These are phyloP conservation scores for Lablab purpureus DNA, from an alignment of 306 rosid species.

Conservation along the genomic window DNA sequence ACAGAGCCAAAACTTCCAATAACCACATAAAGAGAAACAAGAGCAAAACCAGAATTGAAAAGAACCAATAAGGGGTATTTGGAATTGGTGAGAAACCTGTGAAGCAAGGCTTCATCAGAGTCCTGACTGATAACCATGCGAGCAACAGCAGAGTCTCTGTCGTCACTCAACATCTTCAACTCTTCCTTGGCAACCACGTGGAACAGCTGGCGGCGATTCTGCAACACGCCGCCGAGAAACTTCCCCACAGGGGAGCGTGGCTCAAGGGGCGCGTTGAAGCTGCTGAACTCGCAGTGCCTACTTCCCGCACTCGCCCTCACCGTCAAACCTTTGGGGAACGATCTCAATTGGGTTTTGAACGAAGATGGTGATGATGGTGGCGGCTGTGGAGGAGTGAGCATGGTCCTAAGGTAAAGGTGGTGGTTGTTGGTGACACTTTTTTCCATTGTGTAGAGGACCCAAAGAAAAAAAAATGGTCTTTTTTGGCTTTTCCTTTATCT, in stretches of 20 bases:
- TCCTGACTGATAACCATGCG: constrained; percentile 54
- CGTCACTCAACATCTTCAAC: constrained; percentile 60
- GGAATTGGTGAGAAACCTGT: constrained; percentile 55
- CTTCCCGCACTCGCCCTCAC: constrained; percentile 45
- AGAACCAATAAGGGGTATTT: not conserved
- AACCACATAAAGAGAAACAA: not conserved
- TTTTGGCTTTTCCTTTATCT: not conserved
- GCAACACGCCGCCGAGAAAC: constrained; percentile 66
- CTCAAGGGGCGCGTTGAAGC: constrained; percentile 74
- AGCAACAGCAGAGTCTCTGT: constrained; percentile 57
- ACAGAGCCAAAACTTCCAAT: not conserved
- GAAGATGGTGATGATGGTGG: not conserved
- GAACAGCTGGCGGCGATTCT: constrained; percentile 71
- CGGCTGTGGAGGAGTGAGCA: constrained; percentile 17
- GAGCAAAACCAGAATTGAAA: not conserved
- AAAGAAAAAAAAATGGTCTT: not conserved
- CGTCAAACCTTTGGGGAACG: not conserved
- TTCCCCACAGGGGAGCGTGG: constrained; percentile 67
- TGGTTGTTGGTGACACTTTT: not conserved
- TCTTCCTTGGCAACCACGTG: constrained; percentile 61
- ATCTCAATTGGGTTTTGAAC: constrained; percentile 5
- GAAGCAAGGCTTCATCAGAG: constrained; percentile 70
- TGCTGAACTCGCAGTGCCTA: constrained; percentile 53
- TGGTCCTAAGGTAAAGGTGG: not conserved
- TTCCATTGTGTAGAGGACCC: constrained; percentile 39